Conservation (phyloP, 2,329 filamentous ascomycete species). For the Aureobasidium melanogenum region DNA sequence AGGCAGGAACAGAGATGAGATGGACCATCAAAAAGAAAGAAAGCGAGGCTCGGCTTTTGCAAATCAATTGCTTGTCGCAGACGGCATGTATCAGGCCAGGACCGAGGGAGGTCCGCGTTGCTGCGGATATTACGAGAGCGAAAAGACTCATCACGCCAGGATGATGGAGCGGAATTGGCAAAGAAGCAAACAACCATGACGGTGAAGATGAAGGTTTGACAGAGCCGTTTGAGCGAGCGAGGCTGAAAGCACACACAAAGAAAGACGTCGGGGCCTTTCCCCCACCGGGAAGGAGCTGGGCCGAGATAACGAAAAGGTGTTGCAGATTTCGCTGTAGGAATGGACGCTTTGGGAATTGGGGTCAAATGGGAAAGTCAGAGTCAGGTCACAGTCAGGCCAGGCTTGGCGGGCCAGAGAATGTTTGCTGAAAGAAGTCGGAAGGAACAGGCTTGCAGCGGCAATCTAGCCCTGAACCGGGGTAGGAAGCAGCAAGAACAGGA, state of each 20-base stretch:
- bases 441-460: neutral
- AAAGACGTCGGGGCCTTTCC: neutral
- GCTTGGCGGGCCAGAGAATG: neutral
- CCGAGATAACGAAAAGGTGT: neutral
- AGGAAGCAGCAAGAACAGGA: neutral
- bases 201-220: neutral
- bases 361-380: neutral
- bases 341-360: neutral
- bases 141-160: neutral
- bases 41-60: neutral
- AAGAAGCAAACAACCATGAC: slow-evolving; percentile 4
- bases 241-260: slow-evolving; percentile 1
- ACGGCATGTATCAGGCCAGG: neutral
- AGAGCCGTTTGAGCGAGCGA: neutral
- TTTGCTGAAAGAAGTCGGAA: neutral
- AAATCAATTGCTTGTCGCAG: neutral
- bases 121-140: slow-evolving; percentile 1
- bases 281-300: neutral
- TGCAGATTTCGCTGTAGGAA: neutral
- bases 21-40: neutral
- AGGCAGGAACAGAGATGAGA: slow-evolving; percentile 6
- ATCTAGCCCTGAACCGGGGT: neutral
- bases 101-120: neutral
- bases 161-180: neutral
- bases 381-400: neutral